These are phyloP conservation scores for Grosmannia serpens DNA, from an alignment of 2,329 filamentous ascomycete species.

Conservation along the genomic window DNA sequence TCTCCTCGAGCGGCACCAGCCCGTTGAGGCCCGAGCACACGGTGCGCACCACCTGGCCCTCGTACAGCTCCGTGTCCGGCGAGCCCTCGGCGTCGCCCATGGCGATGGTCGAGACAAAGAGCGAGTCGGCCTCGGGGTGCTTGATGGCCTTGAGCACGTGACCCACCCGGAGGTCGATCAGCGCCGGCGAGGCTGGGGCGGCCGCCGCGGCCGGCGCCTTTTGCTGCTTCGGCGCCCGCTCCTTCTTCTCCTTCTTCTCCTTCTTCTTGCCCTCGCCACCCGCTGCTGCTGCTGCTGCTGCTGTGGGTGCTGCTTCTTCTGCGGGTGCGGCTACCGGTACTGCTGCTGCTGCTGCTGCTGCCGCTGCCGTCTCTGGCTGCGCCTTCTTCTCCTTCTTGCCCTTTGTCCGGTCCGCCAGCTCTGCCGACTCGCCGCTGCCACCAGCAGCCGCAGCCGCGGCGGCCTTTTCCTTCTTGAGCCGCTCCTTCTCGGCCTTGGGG, in stretches of 20 bases:
- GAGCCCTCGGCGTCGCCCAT: constrained; percentile 78
- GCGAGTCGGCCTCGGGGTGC: constrained; percentile 92
- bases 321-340: constrained; percentile 20
- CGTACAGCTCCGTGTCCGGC: constrained; percentile 83
- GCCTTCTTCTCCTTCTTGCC: constrained; percentile 37
- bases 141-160: constrained; percentile 94
- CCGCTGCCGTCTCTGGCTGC: constrained; percentile 36
- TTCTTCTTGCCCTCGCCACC: constrained; percentile 45
- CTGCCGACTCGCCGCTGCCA: constrained; percentile 33
- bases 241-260: constrained; percentile 92
- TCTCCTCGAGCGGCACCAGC: constrained; percentile 81
- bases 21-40: constrained; percentile 97
- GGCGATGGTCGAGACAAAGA: constrained; percentile 91
- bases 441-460: constrained; percentile 42
- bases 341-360: constrained; percentile 11
- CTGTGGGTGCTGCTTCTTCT: constrained; percentile 7
- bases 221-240: constrained; percentile 68
- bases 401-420: constrained; percentile 49
- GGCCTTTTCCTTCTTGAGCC: constrained; percentile 91
- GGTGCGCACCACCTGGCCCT: constrained; percentile 83
- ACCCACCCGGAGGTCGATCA: constrained; percentile 92
- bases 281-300: constrained; percentile 22
- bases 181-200: constrained; percentile 66
- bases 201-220: constrained; percentile 59
- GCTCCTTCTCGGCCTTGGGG: constrained; percentile 91